Evolutionary conservation across 2,329 filamentous ascomycete genomes (phyloP).

Genomic region (Xylariales sp.): DNA sequence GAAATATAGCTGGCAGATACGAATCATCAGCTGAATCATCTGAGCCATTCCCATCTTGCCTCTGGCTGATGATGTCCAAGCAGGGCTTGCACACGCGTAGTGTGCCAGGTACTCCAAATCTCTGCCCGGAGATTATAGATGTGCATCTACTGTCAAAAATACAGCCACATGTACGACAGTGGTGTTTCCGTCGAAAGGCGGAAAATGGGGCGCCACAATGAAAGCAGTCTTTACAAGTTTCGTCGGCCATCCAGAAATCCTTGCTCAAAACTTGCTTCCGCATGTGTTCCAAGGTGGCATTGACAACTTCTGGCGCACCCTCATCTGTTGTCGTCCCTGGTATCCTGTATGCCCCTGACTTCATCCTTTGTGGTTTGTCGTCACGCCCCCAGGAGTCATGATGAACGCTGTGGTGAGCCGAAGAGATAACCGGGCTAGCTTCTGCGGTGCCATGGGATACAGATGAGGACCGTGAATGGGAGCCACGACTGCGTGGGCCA

Average conservation of each 20-base stretch:
- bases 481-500: constrained; percentile 36
- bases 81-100: constrained; percentile 92
- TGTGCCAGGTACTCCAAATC: constrained; percentile 80
- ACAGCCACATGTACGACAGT: constrained; percentile 93
- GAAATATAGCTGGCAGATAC: constrained; percentile 62
- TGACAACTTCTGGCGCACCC: constrained; percentile 55
- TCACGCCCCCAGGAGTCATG: constrained; percentile 52
- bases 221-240: constrained; percentile 97
- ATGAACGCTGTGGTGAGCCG: constrained; percentile 53
- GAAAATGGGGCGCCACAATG: constrained; percentile 86
- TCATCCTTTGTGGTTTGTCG: constrained; percentile 37
- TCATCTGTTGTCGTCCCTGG: constrained; percentile 54
- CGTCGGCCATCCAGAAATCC: constrained; percentile 99
- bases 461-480: constrained; percentile 54
- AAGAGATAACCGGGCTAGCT: constrained; percentile 52
- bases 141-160: constrained; percentile 98
- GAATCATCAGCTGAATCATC: constrained; percentile 79
- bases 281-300: constrained; percentile 64
- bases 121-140: constrained; percentile 78
- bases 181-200: constrained; percentile 92
- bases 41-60: constrained; percentile 81
- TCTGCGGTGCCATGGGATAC: constrained; percentile 53
- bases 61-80: constrained; percentile 82
- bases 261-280: constrained; percentile 85
- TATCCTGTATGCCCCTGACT: constrained; percentile 44